Percentiles rank a stretch among this genome's conserved stretches.
Evolutionary conservation across 2,329 filamentous ascomycete genomes (phyloP).

Genomic region (Lasiodiplodia gonubiensis): DNA sequence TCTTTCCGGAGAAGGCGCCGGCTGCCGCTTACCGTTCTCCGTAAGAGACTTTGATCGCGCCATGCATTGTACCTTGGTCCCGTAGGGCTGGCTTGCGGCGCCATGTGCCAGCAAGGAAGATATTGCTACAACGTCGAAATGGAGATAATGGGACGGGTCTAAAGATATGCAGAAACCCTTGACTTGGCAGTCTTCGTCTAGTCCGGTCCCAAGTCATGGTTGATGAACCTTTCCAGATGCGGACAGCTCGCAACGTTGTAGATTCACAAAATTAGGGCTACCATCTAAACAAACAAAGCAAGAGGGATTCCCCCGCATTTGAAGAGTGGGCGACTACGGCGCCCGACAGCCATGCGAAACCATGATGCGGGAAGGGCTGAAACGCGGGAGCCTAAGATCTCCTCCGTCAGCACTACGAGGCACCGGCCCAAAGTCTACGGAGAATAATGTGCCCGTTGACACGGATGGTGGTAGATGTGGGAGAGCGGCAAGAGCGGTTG

Average conservation of each 20-base stretch:
- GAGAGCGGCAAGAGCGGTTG: neutral
- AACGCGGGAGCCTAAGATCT: neutral
- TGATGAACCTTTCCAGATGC: neutral
- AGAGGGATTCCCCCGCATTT: neutral
- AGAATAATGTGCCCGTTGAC: too few relatives aligned
- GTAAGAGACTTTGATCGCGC: neutral
- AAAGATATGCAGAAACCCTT: neutral
- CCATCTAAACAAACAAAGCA: neutral
- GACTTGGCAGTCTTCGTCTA: neutral
- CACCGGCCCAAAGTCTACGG: neutral
- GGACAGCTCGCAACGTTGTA: neutral
- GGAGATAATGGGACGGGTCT: neutral
- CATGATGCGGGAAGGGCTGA: neutral
- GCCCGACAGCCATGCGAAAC: neutral
- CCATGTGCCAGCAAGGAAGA: neutral
- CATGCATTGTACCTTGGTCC: neutral
- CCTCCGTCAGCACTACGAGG: neutral
- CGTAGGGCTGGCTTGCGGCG: neutral
- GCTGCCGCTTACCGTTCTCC: neutral
- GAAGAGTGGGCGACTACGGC: neutral
- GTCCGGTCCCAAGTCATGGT: neutral
- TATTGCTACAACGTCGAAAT: neutral
- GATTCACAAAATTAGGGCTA: neutral
- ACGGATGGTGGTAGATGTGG: too few relatives aligned
- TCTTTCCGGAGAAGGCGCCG: neutral